Conservation (phyloP, 179 eudicot genomes). For the Spinacia oleracea region DNA sequence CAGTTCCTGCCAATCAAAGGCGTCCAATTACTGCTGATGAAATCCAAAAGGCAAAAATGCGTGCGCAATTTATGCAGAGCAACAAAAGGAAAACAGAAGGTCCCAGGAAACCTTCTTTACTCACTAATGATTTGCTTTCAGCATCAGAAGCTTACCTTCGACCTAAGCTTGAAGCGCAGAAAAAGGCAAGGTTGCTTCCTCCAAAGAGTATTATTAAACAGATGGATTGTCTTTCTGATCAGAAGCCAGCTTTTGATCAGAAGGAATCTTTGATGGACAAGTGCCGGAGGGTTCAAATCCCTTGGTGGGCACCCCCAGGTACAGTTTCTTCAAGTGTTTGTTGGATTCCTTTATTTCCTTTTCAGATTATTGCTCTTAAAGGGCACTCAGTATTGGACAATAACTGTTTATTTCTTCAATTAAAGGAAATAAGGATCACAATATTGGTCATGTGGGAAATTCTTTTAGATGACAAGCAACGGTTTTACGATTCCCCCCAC, state of each 20-base stretch:
- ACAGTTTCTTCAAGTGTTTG: conserved; percentile 37
- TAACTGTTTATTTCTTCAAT: not conserved
- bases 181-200: conserved; percentile 43
- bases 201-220: conserved; percentile 34
- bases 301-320: conserved; percentile 93
- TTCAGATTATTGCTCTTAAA: conserved; percentile 28
- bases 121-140: conserved; percentile 43
- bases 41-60: conserved; percentile 91
- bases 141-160: conserved; percentile 48
- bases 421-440: not conserved
- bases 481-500: not conserved
- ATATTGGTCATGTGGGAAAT: conserved; percentile 1
- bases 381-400: not conserved
- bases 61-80: conserved; percentile 78
- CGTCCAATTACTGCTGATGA: conserved; percentile 99
- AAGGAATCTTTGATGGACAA: conserved; percentile 56
- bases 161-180: conserved; percentile 60
- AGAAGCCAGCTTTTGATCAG: conserved; percentile 36
- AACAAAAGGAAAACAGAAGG: conserved; percentile 48
- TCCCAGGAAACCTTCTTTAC: conserved; percentile 44
- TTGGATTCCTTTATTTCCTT: conserved; percentile 29
- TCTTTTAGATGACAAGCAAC: conserved; percentile 5
- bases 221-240: conserved; percentile 33
- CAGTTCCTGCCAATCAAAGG: conserved; percentile 48
- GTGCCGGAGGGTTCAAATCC: conserved; percentile 62